A percentile compares a stretch with the other conserved stretches of the same genome.
These are phyloP conservation scores for Colletotrichum orbiculare DNA, from an alignment of 2,329 filamentous ascomycete species.

Conservation along the genomic window DNA sequence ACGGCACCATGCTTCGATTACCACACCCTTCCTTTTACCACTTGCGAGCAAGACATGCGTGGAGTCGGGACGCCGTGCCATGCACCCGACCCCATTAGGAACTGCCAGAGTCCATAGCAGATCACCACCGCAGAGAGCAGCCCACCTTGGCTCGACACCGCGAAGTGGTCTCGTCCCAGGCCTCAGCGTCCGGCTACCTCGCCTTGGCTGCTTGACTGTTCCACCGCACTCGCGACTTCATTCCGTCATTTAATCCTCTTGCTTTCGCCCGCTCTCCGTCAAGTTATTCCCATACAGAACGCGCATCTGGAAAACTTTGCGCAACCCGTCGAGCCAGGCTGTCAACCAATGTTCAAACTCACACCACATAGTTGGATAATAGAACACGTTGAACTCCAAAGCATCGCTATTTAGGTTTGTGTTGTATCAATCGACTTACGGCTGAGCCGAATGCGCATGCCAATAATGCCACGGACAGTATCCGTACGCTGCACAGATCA, in stretches of 20 bases:
- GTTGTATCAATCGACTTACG: too few relatives aligned
- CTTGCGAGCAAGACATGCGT: conserved; percentile 23
- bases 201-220: conserved; percentile 32
- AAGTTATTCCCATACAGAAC: conserved; percentile 9
- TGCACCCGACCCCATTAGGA: conserved; percentile 35
- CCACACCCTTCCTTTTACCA: conserved; percentile 18
- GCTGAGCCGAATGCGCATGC: too few relatives aligned
- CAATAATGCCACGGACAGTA: too few relatives aligned
- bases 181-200: conserved; percentile 7
- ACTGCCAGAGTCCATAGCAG: conserved; percentile 28
- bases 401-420: too few relatives aligned
- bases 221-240: conserved; percentile 25
- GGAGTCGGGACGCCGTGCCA: conserved; percentile 18
- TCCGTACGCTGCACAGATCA: too few relatives aligned
- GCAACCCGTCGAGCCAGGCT: not conserved
- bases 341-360: too few relatives aligned
- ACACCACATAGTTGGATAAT: too few relatives aligned
- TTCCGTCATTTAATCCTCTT: conserved; percentile 31
- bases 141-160: conserved; percentile 27
- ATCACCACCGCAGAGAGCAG: conserved; percentile 29
- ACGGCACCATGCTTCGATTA: conserved; percentile 5
- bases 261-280: conserved; percentile 10
- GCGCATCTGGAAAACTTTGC: conserved; percentile 7
- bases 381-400: too few relatives aligned
- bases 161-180: not conserved